phyloP scores from a whole-genome alignment of 2,329 filamentous ascomycete species.

The Aspergillus sp. region DNA sequence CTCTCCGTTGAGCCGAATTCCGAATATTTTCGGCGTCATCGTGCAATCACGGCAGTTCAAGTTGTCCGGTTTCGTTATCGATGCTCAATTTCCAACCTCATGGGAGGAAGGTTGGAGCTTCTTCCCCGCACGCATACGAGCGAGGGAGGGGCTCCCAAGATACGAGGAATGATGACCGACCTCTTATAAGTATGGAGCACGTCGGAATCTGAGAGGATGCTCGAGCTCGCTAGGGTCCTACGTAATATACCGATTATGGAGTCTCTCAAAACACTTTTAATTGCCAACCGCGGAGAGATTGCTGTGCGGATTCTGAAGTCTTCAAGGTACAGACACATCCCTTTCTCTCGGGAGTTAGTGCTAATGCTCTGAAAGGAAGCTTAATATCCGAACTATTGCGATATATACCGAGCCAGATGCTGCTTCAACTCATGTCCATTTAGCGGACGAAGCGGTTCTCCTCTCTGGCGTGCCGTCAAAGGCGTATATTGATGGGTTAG shows the following conservation, averaged over 20 bases:
- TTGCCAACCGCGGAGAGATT: constrained; percentile 63
- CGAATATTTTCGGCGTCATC: constrained; percentile 4
- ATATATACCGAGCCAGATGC: constrained; percentile 60
- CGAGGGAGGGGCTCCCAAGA: not conserved
- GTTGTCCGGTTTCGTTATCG: not conserved
- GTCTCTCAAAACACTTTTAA: constrained; percentile 52
- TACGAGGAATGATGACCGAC: not conserved
- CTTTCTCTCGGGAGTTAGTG: not conserved
- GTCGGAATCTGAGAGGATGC: not conserved
- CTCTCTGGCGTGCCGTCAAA: constrained; percentile 50
- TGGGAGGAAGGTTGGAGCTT: not conserved
- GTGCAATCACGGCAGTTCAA: constrained; percentile 4
- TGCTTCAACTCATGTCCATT: constrained; percentile 54
- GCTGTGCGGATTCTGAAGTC: constrained; percentile 54
- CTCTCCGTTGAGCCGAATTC: constrained; percentile 1
- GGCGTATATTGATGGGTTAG: constrained; percentile 50
- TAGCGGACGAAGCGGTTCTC: constrained; percentile 55
- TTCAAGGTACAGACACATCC: constrained; percentile 36
- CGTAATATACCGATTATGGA: constrained; percentile 27
- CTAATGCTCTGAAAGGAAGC: constrained; percentile 23
- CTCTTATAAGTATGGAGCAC: not conserved
- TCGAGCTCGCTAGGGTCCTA: not conserved
- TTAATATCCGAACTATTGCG: constrained; percentile 54
- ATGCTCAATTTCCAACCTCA: not conserved
- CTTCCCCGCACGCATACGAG: not conserved